Evolutionary conservation across 176 grass and related monocot species (phyloP).

Genomic region (Raddia distichophylla): DNA sequence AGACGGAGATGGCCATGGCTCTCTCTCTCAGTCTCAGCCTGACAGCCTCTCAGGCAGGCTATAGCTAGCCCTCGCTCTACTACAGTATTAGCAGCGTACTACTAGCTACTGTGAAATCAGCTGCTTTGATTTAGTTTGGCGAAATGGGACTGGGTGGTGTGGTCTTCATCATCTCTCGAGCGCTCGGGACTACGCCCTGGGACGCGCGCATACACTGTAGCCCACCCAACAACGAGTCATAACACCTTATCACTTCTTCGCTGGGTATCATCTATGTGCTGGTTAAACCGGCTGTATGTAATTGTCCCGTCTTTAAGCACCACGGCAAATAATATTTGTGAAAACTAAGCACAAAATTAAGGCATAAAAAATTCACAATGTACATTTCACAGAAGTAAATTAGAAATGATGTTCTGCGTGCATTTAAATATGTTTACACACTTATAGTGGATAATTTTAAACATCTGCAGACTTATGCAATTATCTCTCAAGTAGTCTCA

Average conservation of each 20-base stretch:
- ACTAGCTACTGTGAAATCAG: too few species aligned
- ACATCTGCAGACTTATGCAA: conserved; percentile 63
- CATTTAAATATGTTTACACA: neutral
- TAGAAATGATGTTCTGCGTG: neutral
- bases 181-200: too few species aligned
- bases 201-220: too few species aligned
- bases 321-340: neutral
- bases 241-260: conserved; percentile 84
- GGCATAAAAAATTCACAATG: neutral
- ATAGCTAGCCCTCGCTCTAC: too few species aligned
- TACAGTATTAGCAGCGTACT: too few species aligned
- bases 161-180: too few species aligned
- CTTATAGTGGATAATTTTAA: neutral
- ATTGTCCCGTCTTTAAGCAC: neutral
- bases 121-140: too few species aligned
- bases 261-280: conserved; percentile 79
- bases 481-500: conserved; percentile 68
- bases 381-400: neutral
- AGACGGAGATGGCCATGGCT: too few species aligned
- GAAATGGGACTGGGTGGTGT: too few species aligned
- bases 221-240: too few species aligned
- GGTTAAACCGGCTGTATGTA: conserved; percentile 85
- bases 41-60: too few species aligned
- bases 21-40: too few species aligned
- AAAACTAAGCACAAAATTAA: neutral